A percentile compares a stretch with the other conserved stretches of the same genome.
These are phyloP conservation scores for Trichoderma cornu-damae DNA, from an alignment of 2,329 filamentous ascomycete genomes.

Conservation along the genomic window DNA sequence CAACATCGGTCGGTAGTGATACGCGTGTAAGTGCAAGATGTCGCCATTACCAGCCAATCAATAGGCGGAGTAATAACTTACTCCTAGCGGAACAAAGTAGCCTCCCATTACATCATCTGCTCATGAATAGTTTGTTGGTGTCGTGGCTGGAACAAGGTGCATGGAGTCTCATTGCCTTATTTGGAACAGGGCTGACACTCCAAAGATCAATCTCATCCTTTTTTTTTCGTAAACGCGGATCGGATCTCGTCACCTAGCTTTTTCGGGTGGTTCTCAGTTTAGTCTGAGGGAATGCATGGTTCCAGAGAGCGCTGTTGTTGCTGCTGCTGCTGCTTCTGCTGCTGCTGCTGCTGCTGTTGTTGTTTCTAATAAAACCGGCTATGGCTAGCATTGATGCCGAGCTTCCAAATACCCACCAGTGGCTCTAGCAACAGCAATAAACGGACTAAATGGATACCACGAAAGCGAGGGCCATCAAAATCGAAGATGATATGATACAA, in stretches of 20 bases:
- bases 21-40: not conserved
- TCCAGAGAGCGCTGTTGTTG: conserved; percentile 28
- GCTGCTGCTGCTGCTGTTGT: conserved; percentile 34
- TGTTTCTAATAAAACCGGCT: too few species aligned
- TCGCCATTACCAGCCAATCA: too few species aligned
- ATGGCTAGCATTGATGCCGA: conserved; percentile 22
- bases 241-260: conserved; percentile 34
- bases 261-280: conserved; percentile 27
- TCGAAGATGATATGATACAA: too few species aligned
- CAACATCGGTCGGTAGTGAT: conserved; percentile 32
- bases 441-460: too few species aligned
- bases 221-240: not conserved
- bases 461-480: too few species aligned
- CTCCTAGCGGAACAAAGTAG: conserved; percentile 30
- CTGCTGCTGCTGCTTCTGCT: conserved; percentile 32
- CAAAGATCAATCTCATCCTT: conserved; percentile 21
- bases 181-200: conserved; percentile 35
- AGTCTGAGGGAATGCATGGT: conserved; percentile 27
- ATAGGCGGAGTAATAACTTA: conserved; percentile 20
- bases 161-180: conserved; percentile 45
- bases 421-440: too few species aligned
- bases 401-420: too few species aligned
- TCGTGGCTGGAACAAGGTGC: conserved; percentile 39
- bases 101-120: conserved; percentile 30
- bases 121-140: conserved; percentile 31